Evolutionary conservation across 179 eudicot species (phyloP).

Genomic region (Vitellaria paradoxa): DNA sequence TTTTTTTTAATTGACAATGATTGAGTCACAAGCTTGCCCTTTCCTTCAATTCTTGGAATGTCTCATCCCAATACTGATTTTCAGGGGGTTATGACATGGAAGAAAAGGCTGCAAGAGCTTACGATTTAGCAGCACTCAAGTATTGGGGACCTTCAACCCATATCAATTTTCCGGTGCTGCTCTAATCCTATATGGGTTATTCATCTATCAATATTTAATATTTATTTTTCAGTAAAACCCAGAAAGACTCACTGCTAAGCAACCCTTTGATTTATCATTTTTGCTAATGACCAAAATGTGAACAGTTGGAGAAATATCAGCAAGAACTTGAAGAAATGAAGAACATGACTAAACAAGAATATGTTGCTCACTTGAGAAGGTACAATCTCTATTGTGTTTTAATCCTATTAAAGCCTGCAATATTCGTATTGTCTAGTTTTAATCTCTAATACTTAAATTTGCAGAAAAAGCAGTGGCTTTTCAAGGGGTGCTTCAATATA

Average conservation of each 20-base stretch:
- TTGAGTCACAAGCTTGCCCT: background rate
- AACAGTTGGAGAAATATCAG: slow-evolving; percentile 59
- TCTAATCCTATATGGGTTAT: background rate
- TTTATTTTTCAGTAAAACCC: no score
- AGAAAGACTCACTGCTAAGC: no score
- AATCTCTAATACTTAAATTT: background rate
- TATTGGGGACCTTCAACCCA: slow-evolving; percentile 80
- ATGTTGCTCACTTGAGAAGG: slow-evolving; percentile 76
- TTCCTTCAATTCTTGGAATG: background rate
- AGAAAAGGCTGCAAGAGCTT: slow-evolving; percentile 75
- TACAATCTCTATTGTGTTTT: background rate
- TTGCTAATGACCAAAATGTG: no score
- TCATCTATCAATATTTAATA: background rate
- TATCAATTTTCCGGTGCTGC: slow-evolving; percentile 59
- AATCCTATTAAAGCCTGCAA: background rate
- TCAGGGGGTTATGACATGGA: slow-evolving; percentile 75
- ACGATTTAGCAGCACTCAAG: slow-evolving; percentile 76
- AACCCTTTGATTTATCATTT: no score
- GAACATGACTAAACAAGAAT: slow-evolving; percentile 72
- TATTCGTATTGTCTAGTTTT: background rate
- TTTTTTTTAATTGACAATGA: slow-evolving; percentile 9
- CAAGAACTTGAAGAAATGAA: slow-evolving; percentile 66
- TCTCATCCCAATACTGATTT: background rate
- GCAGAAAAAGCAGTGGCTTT: slow-evolving; percentile 75
- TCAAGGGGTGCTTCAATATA: slow-evolving; percentile 74